Percentiles rank a stretch among this genome's conserved stretches.
These are phyloP conservation scores for Lentinula novae-zelandiae DNA, from an alignment of 1,284 basidiomycete species.

Conservation along the genomic window DNA sequence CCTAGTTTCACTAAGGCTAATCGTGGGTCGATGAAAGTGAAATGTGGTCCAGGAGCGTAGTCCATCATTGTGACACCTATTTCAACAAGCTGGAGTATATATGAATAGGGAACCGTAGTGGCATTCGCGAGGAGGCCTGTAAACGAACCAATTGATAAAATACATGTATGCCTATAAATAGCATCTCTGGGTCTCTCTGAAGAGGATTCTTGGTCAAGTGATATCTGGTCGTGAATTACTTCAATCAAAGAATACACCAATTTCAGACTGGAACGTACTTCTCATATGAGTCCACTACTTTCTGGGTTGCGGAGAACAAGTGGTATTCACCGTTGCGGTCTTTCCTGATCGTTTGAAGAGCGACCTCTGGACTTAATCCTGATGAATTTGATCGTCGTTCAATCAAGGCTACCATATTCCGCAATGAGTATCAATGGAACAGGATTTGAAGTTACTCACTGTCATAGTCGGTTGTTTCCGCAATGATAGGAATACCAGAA, in stretches of 20 bases:
- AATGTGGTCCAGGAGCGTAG: conserved; percentile 40
- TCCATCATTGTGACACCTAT: conserved; percentile 41
- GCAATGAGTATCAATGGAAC: not conserved
- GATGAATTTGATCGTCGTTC: not conserved
- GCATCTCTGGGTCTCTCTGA: conserved; percentile 15
- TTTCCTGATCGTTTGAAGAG: not conserved
- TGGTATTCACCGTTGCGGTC: conserved; percentile 34
- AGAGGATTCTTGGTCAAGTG: conserved; percentile 21
- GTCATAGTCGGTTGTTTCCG: not conserved
- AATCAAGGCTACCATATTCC: not conserved
- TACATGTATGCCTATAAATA: not conserved
- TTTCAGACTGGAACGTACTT: not conserved
- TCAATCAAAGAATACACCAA: too few species aligned
- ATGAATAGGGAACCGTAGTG: too few species aligned
- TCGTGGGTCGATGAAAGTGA: conserved; percentile 50
- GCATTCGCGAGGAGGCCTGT: not conserved
- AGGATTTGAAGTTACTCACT: not conserved
- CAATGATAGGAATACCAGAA: not conserved
- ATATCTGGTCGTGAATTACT: too few species aligned
- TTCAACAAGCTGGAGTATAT: conserved; percentile 41
- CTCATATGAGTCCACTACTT: conserved; percentile 27
- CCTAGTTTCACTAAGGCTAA: not conserved
- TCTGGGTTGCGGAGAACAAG: conserved; percentile 39
- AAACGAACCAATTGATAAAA: not conserved
- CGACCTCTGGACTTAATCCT: not conserved